Percentiles rank a stretch among this genome's conserved stretches.
Evolutionary conservation across 352 stramenopile species (phyloP).

Genomic region (Phytophthora palmivora): DNA sequence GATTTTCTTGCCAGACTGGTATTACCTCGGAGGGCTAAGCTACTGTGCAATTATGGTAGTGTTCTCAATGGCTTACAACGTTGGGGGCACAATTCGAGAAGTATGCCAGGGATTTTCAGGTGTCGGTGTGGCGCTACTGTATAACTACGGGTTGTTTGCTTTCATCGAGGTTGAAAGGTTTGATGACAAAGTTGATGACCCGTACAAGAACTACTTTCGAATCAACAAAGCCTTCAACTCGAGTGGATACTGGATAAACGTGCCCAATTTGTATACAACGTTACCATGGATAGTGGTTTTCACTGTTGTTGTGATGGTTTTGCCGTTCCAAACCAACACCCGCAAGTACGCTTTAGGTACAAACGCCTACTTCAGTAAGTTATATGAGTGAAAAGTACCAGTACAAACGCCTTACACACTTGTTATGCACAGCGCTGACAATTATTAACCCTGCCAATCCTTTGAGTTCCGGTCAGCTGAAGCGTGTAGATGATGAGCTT

Average conservation of each 20-base stretch:
- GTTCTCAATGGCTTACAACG: constrained; percentile 73
- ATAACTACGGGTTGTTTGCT: constrained; percentile 70
- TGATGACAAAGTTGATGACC: constrained; percentile 26
- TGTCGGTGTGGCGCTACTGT: constrained; percentile 65
- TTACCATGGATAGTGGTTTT: constrained; percentile 70
- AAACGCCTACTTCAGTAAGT: constrained; percentile 69
- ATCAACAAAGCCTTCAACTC: constrained; percentile 62
- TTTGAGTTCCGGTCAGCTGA: constrained; percentile 42
- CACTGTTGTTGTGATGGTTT: constrained; percentile 55
- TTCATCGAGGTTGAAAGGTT: constrained; percentile 44
- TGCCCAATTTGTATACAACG: constrained; percentile 53
- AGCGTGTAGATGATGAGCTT: constrained; percentile 39
- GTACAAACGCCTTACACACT: not conserved
- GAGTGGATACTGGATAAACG: constrained; percentile 59
- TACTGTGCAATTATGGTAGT: constrained; percentile 80
- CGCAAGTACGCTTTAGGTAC: constrained; percentile 74
- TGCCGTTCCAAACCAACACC: constrained; percentile 68
- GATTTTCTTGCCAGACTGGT: constrained; percentile 67
- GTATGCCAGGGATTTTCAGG: constrained; percentile 74
- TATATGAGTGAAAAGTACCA: not conserved
- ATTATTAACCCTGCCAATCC: constrained; percentile 67
- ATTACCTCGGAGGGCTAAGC: constrained; percentile 64
- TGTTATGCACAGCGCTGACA: constrained; percentile 52
- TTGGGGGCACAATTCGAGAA: constrained; percentile 67
- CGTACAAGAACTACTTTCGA: constrained; percentile 46